Conservation (phyloP, 208 protist species). For the Acanthamoeba divionensis region DNA sequence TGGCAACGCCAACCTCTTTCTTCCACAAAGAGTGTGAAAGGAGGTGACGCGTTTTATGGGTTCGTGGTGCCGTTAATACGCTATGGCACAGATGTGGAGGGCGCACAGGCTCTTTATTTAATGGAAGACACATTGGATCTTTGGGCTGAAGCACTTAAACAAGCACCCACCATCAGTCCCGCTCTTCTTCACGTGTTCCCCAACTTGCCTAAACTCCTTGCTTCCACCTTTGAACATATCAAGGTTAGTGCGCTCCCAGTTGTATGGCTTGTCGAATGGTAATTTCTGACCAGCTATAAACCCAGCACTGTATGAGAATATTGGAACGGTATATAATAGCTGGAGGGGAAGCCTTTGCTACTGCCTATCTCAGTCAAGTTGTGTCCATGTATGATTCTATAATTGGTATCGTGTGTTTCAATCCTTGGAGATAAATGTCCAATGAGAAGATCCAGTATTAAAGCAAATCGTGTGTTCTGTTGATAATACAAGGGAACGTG, state of each 20-base stretch:
- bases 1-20: background rate
- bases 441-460: too few species aligned
- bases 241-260: background rate
- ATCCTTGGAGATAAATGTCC: too few species aligned
- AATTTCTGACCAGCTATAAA: background rate
- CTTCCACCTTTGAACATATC: conserved; percentile 37
- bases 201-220: background rate
- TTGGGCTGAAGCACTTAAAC: conserved; percentile 39
- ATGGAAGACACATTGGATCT: conserved; percentile 33
- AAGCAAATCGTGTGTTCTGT: too few species aligned
- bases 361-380: background rate
- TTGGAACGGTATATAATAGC: conserved; percentile 32
- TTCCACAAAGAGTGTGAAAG: background rate
- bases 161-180: background rate
- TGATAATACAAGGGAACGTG: too few species aligned
- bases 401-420: too few species aligned
- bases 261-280: background rate
- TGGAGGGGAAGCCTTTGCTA: background rate
- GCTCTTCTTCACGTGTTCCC: conserved; percentile 22
- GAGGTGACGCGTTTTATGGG: conserved; percentile 10
- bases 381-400: background rate
- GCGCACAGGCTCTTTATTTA: conserved; percentile 33
- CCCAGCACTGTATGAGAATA: conserved; percentile 28
- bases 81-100: conserved; percentile 5
- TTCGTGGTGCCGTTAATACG: conserved; percentile 41